These are phyloP conservation scores for Suhomyces prunicola DNA, from an alignment of 805 yeast genomes.

Conservation along the genomic window DNA sequence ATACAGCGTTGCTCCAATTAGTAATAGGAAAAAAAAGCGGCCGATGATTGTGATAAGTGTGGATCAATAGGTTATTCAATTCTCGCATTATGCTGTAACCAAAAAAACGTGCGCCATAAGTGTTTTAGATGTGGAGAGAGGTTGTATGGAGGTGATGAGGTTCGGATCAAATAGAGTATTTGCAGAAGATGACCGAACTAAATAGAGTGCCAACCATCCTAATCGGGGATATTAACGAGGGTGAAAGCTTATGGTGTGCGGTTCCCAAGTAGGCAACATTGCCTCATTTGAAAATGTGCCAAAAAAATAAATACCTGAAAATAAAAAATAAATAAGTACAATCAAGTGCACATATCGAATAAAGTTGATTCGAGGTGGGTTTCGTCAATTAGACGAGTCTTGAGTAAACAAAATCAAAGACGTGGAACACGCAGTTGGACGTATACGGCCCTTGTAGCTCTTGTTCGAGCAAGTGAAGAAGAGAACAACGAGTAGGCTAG, in stretches of 20 bases:
- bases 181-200: not conserved
- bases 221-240: not conserved
- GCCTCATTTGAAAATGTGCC: not conserved
- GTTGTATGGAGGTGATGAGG: not conserved
- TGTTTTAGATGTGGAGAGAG: not conserved
- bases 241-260: not conserved
- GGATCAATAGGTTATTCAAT: not conserved
- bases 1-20: not conserved
- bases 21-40: not conserved
- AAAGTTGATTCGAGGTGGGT: not conserved
- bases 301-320: not conserved
- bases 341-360: not conserved
- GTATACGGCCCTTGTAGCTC: not conserved
- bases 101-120: not conserved
- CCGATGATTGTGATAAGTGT: not conserved
- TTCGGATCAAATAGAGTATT: not conserved
- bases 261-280: not conserved
- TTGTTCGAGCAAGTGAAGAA: not conserved
- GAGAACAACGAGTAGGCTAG: not conserved
- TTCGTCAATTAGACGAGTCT: constrained; percentile 3
- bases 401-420: not conserved
- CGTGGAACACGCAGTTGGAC: not conserved
- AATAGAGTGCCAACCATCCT: not conserved
- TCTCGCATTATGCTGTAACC: not conserved
- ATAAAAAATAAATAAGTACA: not conserved